Conservation (phyloP, 148 eudicot genomes). For the Mesembryanthemum crystallinum region DNA sequence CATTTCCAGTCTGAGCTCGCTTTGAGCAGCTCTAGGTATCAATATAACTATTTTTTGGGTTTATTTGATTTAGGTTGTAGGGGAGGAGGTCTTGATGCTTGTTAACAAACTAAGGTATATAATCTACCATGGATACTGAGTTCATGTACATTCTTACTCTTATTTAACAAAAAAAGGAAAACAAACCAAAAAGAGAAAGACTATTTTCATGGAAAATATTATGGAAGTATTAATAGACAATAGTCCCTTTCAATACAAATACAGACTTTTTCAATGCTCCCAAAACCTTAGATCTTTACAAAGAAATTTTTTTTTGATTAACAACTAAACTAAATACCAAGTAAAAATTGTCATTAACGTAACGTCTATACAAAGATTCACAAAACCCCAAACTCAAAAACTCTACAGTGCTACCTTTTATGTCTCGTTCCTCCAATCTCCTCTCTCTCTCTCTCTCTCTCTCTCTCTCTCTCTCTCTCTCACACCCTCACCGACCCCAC, state of each 20-base stretch:
- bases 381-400: conserved; percentile 42
- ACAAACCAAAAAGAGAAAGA: too few relatives aligned
- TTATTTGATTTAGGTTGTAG: too few relatives aligned
- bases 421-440: not conserved
- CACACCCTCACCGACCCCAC: conserved; percentile 34
- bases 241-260: not conserved
- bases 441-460: not conserved
- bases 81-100: too few relatives aligned
- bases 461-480: conserved; percentile 17
- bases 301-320: not conserved
- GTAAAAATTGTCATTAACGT: conserved; percentile 35
- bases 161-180: too few relatives aligned
- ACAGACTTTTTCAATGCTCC: not conserved
- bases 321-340: conserved; percentile 6
- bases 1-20: too few relatives aligned
- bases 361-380: conserved; percentile 64
- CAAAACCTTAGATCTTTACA: not conserved
- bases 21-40: too few relatives aligned
- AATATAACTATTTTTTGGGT: too few relatives aligned
- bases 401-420: conserved; percentile 23
- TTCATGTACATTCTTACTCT: too few relatives aligned
- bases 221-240: too few relatives aligned
- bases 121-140: too few relatives aligned
- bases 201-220: too few relatives aligned
- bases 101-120: too few relatives aligned